These are phyloP conservation scores for Xylaria sp. DNA, from an alignment of 495 filamentous ascomycete genomes.

Conservation along the genomic window DNA sequence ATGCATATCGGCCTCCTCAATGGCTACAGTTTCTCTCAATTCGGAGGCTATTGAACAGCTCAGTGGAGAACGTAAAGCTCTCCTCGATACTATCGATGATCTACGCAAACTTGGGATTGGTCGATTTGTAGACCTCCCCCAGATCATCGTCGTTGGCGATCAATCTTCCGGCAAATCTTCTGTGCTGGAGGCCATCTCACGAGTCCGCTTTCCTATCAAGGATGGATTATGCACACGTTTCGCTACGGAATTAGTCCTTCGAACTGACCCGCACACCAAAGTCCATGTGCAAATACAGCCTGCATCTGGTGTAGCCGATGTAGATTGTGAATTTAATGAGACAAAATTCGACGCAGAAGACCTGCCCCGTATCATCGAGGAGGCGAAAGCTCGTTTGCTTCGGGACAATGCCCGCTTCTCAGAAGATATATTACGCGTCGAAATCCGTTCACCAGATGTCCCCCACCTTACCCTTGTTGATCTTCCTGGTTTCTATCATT, in stretches of 20 bases:
- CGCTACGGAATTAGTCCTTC: slow-evolving; percentile 67
- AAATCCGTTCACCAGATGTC: slow-evolving; percentile 64
- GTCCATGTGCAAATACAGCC: slow-evolving; percentile 39
- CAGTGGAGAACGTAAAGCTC: slow-evolving; percentile 34
- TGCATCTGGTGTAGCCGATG: slow-evolving; percentile 37
- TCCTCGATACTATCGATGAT: slow-evolving; percentile 60
- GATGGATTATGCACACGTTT: slow-evolving; percentile 72
- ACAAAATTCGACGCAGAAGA: slow-evolving; percentile 43
- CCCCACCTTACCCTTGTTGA: slow-evolving; percentile 73
- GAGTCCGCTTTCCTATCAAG: slow-evolving; percentile 71
- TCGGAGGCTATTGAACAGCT: slow-evolving; percentile 35
- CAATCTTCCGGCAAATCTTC: slow-evolving; percentile 78
- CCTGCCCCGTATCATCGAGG: slow-evolving; percentile 53
- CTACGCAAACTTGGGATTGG: slow-evolving; percentile 58
- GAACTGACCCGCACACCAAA: slow-evolving; percentile 38
- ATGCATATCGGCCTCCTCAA: neutral
- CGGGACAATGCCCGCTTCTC: slow-evolving; percentile 49
- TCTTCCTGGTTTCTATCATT: slow-evolving; percentile 66
- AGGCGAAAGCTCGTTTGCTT: slow-evolving; percentile 51
- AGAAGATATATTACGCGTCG: slow-evolving; percentile 68
- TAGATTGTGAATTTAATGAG: slow-evolving; percentile 36
- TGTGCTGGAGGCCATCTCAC: slow-evolving; percentile 74
- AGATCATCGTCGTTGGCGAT: slow-evolving; percentile 77
- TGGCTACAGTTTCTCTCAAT: slow-evolving; percentile 33
- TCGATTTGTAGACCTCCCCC: slow-evolving; percentile 63